Evolutionary conservation across 2,329 filamentous ascomycete genomes (phyloP).

Genomic region (Ciborinia camelliae): DNA sequence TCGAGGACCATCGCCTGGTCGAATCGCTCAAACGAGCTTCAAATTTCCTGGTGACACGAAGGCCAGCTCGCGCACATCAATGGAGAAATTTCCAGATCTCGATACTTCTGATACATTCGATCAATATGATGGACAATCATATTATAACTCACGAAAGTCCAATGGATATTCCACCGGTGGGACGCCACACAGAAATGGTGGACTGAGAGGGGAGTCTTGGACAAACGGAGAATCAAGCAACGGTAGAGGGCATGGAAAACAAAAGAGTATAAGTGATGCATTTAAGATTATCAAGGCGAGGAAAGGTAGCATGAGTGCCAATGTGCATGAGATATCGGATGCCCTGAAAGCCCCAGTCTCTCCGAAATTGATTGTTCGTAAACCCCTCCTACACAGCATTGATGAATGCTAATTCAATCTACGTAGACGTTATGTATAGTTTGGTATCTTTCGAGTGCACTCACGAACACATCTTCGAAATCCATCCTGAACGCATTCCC

Average conservation of each 20-base stretch:
- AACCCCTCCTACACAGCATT: constrained; percentile 12
- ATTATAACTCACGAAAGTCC: constrained; percentile 23
- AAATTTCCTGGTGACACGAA: constrained; percentile 35
- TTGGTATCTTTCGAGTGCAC: constrained; percentile 93
- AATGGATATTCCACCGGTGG: constrained; percentile 34
- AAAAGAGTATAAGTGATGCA: constrained; percentile 89
- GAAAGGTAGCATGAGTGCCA: constrained; percentile 83
- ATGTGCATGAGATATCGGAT: constrained; percentile 89
- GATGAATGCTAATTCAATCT: constrained; percentile 29
- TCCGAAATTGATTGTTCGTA: constrained; percentile 75
- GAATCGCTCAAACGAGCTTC: constrained; percentile 30
- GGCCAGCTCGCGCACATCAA: constrained; percentile 35
- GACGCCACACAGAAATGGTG: constrained; percentile 50
- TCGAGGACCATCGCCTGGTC: constrained; percentile 39
- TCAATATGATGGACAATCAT: constrained; percentile 24
- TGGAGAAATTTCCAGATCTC: constrained; percentile 59
- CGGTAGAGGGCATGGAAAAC: constrained; percentile 55
- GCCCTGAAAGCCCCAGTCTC: constrained; percentile 88
- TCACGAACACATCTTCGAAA: constrained; percentile 97
- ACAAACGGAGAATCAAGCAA: constrained; percentile 27
- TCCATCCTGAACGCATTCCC: constrained; percentile 89
- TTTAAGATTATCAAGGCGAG: constrained; percentile 76
- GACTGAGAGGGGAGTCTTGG: constrained; percentile 27
- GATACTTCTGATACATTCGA: constrained; percentile 38
- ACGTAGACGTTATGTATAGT: constrained; percentile 74